Conservation (phyloP, 495 filamentous ascomycete species). For the Lasiosphaeria ovina region DNA sequence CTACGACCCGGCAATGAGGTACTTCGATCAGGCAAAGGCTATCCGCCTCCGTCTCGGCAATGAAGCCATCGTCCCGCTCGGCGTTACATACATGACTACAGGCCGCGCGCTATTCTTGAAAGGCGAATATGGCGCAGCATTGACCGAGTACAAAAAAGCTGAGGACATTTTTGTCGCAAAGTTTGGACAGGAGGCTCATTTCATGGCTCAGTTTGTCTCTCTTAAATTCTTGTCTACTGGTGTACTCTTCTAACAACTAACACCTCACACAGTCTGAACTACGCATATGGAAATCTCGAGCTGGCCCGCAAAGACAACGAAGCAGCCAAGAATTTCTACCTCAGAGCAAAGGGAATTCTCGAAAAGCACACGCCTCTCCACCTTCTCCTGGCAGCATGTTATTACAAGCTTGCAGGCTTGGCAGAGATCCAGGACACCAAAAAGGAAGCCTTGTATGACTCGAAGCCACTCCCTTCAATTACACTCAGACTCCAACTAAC, state of each 20-base stretch:
- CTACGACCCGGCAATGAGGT: not conserved
- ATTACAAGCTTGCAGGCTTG: too few species aligned
- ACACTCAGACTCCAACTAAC: not conserved
- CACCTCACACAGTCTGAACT: not conserved
- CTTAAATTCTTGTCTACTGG: not conserved
- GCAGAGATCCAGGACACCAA: not conserved
- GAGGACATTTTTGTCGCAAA: slow-evolving; percentile 3
- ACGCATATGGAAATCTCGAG: slow-evolving; percentile 3
- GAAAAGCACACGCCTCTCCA: slow-evolving; percentile 2
- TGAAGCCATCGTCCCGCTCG: not conserved
- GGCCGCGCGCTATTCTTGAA: slow-evolving; percentile 1
- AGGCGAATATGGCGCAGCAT: not conserved
- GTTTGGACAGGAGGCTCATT: not conserved
- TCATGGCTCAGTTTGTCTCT: slow-evolving; percentile 1
- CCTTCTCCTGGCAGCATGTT: slow-evolving; percentile 7
- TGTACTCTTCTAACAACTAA: not conserved
- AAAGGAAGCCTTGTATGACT: not conserved
- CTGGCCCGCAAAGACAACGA: not conserved
- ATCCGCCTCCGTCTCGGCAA: not conserved
- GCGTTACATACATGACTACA: slow-evolving; percentile 5
- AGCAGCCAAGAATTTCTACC: not conserved
- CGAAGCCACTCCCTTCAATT: not conserved
- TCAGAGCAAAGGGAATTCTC: slow-evolving; percentile 1
- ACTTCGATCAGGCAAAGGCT: not conserved
- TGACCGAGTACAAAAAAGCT: slow-evolving; percentile 1